These are phyloP conservation scores for Besnoitia besnoiti DNA, from an alignment of 169 alveolate genomes.

Conservation along the genomic window DNA sequence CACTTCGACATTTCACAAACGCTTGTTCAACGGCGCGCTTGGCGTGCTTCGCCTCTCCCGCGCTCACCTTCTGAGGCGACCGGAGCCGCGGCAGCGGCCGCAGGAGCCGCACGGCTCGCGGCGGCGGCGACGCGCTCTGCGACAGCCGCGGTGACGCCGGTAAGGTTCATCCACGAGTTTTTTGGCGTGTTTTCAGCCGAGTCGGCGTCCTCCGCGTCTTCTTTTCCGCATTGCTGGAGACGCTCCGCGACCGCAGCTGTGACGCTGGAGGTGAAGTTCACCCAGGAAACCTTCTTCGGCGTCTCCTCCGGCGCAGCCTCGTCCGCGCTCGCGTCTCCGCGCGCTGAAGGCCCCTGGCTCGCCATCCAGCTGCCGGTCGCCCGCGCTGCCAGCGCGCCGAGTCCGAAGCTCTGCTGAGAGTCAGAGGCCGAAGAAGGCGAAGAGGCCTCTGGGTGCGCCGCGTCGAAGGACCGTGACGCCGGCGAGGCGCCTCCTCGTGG, in stretches of 20 bases:
- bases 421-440: background rate
- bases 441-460: background rate
- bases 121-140: constrained; percentile 3
- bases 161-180: background rate
- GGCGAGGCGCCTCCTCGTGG: too few species aligned
- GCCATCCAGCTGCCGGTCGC: background rate
- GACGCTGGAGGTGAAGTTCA: background rate
- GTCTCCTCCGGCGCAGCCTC: too few species aligned
- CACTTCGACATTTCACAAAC: background rate
- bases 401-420: background rate
- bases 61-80: constrained; percentile 14
- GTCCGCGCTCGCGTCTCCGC: background rate
- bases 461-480: too few species aligned
- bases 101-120: background rate
- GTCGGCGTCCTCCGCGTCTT: too few species aligned
- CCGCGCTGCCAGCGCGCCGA: background rate
- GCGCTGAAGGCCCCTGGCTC: background rate
- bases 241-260: background rate
- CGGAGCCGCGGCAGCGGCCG: constrained; percentile 18
- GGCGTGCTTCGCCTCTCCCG: background rate
- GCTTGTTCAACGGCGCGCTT: background rate
- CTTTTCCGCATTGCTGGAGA: background rate
- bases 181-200: background rate
- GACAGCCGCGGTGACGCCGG: constrained; percentile 4
- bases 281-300: background rate